phyloP scores from a whole-genome alignment of 2,329 filamentous ascomycete species.

The Fusarium sp. region DNA sequence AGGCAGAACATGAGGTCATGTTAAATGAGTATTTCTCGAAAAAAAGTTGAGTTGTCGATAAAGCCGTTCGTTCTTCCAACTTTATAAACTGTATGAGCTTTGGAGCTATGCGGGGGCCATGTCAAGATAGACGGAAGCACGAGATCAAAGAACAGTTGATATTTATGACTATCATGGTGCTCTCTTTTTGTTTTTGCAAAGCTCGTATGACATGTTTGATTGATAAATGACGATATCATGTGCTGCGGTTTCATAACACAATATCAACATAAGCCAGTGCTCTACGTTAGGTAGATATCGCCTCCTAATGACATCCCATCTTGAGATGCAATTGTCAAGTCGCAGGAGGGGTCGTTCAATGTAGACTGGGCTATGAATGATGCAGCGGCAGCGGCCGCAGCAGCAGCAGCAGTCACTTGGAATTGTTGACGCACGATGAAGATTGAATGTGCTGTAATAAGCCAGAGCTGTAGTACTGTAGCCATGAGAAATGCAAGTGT shows the following conservation, averaged over 20 bases:
- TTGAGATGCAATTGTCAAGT: too few relatives aligned
- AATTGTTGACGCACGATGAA: too few relatives aligned
- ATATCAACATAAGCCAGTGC: neutral
- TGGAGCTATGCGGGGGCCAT: constrained; percentile 11
- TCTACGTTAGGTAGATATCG: too few relatives aligned
- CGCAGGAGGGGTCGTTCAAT: too few relatives aligned
- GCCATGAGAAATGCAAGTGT: neutral
- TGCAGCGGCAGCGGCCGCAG: too few relatives aligned
- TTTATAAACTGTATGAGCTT: constrained; percentile 19
- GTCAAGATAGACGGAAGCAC: neutral
- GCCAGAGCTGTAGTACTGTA: neutral
- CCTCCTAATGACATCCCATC: too few relatives aligned
- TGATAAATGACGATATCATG: neutral
- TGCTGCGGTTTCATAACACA: neutral
- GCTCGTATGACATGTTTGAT: neutral
- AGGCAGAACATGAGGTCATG: neutral
- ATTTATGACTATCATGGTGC: constrained; percentile 28
- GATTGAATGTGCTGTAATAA: constrained; percentile 1
- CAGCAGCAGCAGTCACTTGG: too few relatives aligned
- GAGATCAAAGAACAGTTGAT: constrained; percentile 1
- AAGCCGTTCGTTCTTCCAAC: neutral
- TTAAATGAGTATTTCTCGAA: too few relatives aligned
- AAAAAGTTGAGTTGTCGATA: neutral
- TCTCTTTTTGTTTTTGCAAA: neutral
- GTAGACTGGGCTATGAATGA: too few relatives aligned